phyloP scores from a whole-genome alignment of 1,139 yeast species.

The Saccharomyces uvarum region DNA sequence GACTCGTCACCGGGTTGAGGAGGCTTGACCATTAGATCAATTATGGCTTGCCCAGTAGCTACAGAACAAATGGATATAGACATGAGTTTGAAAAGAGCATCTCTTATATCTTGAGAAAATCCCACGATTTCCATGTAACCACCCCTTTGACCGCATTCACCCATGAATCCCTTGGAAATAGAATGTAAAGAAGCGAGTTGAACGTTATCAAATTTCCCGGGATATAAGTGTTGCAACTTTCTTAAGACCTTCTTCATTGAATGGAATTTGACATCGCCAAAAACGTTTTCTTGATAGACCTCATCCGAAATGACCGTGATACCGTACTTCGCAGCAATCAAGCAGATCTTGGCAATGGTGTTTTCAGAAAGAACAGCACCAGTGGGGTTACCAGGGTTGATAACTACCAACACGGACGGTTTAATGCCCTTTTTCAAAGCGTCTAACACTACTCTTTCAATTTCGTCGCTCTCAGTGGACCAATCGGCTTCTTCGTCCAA shows the following conservation, averaged over 20 bases:
- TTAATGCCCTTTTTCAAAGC: constrained; percentile 49
- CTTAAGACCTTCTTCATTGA: constrained; percentile 64
- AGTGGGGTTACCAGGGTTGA: constrained; percentile 97
- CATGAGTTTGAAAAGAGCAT: constrained; percentile 71
- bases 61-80: constrained; percentile 89
- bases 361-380: constrained; percentile 67
- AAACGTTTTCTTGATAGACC: constrained; percentile 89
- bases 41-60: constrained; percentile 86
- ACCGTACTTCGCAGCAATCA: constrained; percentile 75
- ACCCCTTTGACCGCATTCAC: constrained; percentile 99
- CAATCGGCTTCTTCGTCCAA: constrained; percentile 72
- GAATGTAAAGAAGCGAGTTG: constrained; percentile 91
- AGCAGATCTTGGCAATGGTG: constrained; percentile 62
- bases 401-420: constrained; percentile 77
- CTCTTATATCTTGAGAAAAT: constrained; percentile 59
- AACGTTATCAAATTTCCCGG: constrained; percentile 55
- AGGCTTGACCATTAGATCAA: constrained; percentile 89
- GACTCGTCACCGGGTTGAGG: constrained; percentile 73
- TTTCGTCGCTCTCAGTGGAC: constrained; percentile 69
- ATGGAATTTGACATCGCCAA: constrained; percentile 48
- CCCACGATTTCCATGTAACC: constrained; percentile 95
- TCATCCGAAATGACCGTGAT: constrained; percentile 92
- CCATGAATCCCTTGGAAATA: constrained; percentile 91
- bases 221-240: constrained; percentile 46
- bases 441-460: constrained; percentile 47